Evolutionary conservation across 2,329 filamentous ascomycete species (phyloP).

Genomic region (Fusarium secorum): DNA sequence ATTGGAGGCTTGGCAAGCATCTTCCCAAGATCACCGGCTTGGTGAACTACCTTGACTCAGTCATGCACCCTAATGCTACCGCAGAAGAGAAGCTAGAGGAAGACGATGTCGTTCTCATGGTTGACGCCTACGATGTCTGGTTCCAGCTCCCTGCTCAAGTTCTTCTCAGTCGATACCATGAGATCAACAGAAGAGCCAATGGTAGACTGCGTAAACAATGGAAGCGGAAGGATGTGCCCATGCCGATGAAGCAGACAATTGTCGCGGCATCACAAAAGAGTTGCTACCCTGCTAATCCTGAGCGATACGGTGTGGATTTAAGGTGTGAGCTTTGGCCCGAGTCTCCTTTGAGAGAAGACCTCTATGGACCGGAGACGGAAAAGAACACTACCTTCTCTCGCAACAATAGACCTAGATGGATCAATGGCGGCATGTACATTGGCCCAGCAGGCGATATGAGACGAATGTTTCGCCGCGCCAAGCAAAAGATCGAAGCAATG

Average conservation of each 20-base stretch:
- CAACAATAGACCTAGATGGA: not conserved
- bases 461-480: not conserved
- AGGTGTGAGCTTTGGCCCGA: not conserved
- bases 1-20: not conserved
- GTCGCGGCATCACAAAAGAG: not conserved
- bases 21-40: not conserved
- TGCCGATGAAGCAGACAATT: conserved; percentile 13
- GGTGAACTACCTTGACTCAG: not conserved
- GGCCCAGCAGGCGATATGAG: conserved; percentile 18
- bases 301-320: not conserved
- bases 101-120: conserved; percentile 6
- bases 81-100: not conserved
- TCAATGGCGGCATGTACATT: conserved; percentile 6
- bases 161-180: conserved; percentile 12
- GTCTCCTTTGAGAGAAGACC: not conserved
- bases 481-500: not conserved
- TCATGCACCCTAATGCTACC: not conserved
- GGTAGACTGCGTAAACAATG: not conserved
- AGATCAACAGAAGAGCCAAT: conserved; percentile 6
- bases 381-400: not conserved
- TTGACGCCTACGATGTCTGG: conserved; percentile 1
- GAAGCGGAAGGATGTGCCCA: not conserved
- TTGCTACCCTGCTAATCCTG: not conserved
- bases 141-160: conserved; percentile 7
- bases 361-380: not conserved